phyloP scores from a whole-genome alignment of 2,329 filamentous ascomycete species.

The Aspergillus bombycis region DNA sequence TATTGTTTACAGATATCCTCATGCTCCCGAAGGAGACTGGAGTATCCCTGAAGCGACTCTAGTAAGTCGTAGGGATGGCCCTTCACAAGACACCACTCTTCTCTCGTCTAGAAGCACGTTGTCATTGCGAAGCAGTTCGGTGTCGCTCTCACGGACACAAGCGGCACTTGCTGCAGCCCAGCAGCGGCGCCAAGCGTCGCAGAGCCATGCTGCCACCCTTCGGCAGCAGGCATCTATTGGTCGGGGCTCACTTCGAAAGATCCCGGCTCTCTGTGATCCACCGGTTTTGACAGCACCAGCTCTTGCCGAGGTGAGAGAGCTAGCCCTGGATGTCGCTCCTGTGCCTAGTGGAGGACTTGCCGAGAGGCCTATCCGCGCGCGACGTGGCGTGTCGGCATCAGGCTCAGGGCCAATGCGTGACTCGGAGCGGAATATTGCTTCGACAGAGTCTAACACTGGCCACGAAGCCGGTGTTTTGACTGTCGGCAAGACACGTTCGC shows the following conservation, averaged over 20 bases:
- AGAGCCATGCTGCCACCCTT: conserved; percentile 52
- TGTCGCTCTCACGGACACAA: conserved; percentile 40
- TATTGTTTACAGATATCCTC: conserved; percentile 50
- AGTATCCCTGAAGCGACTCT: conserved; percentile 31
- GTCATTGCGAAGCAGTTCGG: conserved; percentile 31
- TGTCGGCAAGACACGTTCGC: conserved; percentile 47
- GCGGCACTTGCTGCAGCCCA: conserved; percentile 45
- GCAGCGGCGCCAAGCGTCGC: conserved; percentile 42
- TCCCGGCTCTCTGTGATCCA: conserved; percentile 29
- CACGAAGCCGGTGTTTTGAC: conserved; percentile 37
- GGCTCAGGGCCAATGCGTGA: conserved; percentile 39
- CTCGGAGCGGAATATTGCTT: conserved; percentile 28
- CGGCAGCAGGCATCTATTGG: conserved; percentile 48
- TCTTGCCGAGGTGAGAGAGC: conserved; percentile 23
- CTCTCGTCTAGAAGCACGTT: conserved; percentile 32
- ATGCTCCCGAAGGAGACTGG: conserved; percentile 46
- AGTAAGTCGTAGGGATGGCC: conserved; percentile 27
- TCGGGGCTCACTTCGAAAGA: conserved; percentile 32
- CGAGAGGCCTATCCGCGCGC: conserved; percentile 43
- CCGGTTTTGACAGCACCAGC: conserved; percentile 20
- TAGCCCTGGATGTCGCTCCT: conserved; percentile 17
- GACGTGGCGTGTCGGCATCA: conserved; percentile 39
- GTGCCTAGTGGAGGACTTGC: conserved; percentile 37
- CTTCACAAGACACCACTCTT: conserved; percentile 30
- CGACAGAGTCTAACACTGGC: conserved; percentile 35